Evolutionary conservation across 2,329 filamentous ascomycete genomes (phyloP), one percentile per base, ranked within the genome.

Genomic region (Myriosclerotinia duriaeana): DNA sequence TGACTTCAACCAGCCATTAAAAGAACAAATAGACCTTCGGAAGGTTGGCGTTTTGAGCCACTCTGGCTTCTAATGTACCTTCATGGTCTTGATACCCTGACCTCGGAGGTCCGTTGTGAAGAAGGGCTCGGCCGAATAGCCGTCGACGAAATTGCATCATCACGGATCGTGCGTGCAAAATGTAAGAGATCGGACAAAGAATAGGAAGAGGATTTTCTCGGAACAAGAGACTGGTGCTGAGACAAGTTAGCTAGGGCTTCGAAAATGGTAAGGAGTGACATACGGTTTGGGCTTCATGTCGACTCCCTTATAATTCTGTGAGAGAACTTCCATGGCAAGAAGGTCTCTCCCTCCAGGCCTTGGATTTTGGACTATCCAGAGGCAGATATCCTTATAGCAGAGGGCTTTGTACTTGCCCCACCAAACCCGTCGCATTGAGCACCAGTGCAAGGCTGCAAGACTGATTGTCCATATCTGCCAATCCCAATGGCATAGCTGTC

Each of bases 251-350:
- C 54, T 59, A 66, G 50, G 53, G 22, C 60, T 58, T 48, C n/a
- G 66, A n/a, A 63, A 14, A 46, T 20, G 12, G 12, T 6, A 30
- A 26, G 53, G 59, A 55, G 64, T 20, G 63, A 69, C 55, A 55
- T 72, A 72, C 67, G 66, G 70, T 66, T 72, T 73, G 11, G 68
- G 70, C 64, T 71, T 73, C n/a, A 71, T 74, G 67, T 74, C 69
- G 17, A 69, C 69, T 22, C 66, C 68, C 69, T 74, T 73, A 54
- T 73, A 40, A 60, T 73, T 15, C 60, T 53, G 53, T 17, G 73
- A 66, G 53, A 44, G 36, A 60, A 73, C 68, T 61, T 74, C 68
- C 58, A 73, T 74, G 0, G 66, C 69, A 3, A 74, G 69, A 30
- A 72, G 46, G 58, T 74, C 69, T 68, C 66, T 53, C 59, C 66